Evolutionary conservation across 2,329 filamentous ascomycete genomes (phyloP).

Genomic region (Monilinia aucupariae): DNA sequence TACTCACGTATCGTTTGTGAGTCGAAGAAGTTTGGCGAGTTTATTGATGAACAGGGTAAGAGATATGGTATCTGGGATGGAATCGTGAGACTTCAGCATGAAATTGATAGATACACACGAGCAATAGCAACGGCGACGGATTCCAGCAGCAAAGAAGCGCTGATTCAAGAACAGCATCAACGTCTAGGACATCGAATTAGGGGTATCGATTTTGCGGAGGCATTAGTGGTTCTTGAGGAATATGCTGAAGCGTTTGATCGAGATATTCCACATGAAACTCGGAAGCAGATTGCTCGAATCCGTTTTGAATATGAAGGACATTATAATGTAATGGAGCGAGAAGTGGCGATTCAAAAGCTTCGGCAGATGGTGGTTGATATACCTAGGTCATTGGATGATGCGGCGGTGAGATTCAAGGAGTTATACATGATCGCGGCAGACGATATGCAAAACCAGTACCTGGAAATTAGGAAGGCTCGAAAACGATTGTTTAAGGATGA

Average conservation of each 20-base stretch:
- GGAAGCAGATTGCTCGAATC: not conserved
- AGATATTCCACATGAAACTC: slow-evolving; percentile 8
- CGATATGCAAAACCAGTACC: slow-evolving; percentile 1
- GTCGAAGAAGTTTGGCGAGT: not conserved
- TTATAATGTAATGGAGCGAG: not conserved
- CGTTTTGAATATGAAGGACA: not conserved
- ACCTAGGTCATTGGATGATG: not conserved
- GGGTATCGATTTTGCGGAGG: not conserved
- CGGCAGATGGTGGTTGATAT: not conserved
- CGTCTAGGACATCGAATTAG: not conserved
- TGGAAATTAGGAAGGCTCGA: slow-evolving; percentile 6
- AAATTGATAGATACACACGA: not conserved
- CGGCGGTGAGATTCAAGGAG: not conserved
- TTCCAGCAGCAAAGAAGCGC: not conserved
- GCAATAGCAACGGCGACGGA: accelerated
- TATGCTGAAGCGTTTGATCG: slow-evolving; percentile 10
- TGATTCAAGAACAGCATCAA: not conserved
- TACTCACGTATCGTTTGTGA: not conserved
- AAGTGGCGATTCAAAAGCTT: not conserved
- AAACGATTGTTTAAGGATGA: slow-evolving; percentile 4
- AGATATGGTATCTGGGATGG: not conserved
- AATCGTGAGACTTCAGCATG: not conserved
- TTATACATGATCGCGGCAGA: not conserved
- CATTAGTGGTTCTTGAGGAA: not conserved
- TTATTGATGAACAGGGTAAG: not conserved